Percentiles rank a stretch among this genome's conserved stretches.
Evolutionary conservation across 1,284 basidiomycete species (phyloP).

Genomic region (Papiliotrema terrestris): DNA sequence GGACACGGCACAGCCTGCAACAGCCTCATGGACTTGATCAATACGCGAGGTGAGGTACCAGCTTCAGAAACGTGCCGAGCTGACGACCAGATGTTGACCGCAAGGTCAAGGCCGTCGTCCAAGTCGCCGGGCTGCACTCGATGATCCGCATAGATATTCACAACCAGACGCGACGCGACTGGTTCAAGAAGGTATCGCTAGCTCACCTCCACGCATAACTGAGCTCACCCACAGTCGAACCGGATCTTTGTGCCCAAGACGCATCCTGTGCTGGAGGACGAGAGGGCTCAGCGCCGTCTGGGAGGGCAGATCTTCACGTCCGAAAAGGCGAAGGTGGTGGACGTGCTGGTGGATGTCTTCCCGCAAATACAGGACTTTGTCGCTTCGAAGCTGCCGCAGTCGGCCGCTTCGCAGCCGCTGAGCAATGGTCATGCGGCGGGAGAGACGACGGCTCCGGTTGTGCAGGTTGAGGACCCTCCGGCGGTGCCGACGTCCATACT

Average conservation of each 20-base stretch:
- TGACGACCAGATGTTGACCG: conserved; percentile 57
- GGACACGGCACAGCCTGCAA: conserved; percentile 81
- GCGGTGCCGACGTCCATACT: no score
- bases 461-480: no score
- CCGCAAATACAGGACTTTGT: conserved; percentile 42
- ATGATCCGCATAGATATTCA: conserved; percentile 42
- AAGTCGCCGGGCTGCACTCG: conserved; percentile 66
- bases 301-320: conserved; percentile 42
- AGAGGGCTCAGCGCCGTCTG: conserved; percentile 36
- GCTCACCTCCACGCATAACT: conserved; percentile 1
- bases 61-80: neutral
- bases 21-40: conserved; percentile 69
- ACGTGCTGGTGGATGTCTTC: conserved; percentile 40
- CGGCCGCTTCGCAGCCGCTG: neutral
- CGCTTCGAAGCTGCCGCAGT: conserved; percentile 16
- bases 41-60: conserved; percentile 59
- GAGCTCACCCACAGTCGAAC: conserved; percentile 21
- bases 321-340: conserved; percentile 42
- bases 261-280: conserved; percentile 42
- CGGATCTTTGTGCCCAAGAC: conserved; percentile 40
- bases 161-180: conserved; percentile 33
- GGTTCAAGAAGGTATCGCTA: conserved; percentile 45
- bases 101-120: conserved; percentile 65
- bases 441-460: neutral
- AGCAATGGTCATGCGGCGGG: neutral